A percentile compares a stretch with the other conserved stretches of the same genome.
Evolutionary conservation across 2,329 filamentous ascomycete species (phyloP).

Genomic region (Cercospora sp.): DNA sequence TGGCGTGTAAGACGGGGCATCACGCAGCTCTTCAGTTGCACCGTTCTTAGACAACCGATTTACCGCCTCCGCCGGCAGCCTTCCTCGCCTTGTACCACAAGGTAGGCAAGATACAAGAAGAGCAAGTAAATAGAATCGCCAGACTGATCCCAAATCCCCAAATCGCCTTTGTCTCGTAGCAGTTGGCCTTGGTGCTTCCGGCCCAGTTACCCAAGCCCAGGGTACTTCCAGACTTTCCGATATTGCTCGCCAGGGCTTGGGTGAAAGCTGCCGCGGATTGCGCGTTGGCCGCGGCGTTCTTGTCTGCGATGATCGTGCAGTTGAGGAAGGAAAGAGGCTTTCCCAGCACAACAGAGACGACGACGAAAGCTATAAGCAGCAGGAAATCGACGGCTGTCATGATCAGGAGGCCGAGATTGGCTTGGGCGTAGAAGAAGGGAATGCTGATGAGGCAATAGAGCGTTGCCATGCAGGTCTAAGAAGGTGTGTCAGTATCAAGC

Average conservation of each 20-base stretch:
- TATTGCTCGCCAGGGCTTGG: conserved; percentile 53
- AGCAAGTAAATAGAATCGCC: conserved; percentile 54
- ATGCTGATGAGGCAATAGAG: conserved; percentile 71
- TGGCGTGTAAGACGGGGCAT: not conserved
- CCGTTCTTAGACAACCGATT: conserved; percentile 18
- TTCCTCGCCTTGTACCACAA: conserved; percentile 54
- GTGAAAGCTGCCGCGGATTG: conserved; percentile 56
- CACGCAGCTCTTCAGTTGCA: not conserved
- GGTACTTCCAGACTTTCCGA: conserved; percentile 52
- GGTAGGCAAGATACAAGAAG: conserved; percentile 48
- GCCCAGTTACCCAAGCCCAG: conserved; percentile 58
- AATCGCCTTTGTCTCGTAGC: conserved; percentile 80
- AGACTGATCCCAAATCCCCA: conserved; percentile 84
- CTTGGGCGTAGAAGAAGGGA: conserved; percentile 77
- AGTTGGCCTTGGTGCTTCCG: conserved; percentile 64
- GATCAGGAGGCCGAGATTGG: conserved; percentile 73
- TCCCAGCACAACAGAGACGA: conserved; percentile 74
- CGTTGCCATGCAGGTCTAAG: conserved; percentile 71
- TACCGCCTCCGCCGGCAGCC: conserved; percentile 30
- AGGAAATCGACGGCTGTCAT: conserved; percentile 66
- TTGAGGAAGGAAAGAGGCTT: conserved; percentile 76
- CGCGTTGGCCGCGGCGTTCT: conserved; percentile 47
- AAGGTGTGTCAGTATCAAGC: not conserved
- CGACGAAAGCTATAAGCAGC: conserved; percentile 74
- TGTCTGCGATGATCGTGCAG: conserved; percentile 60